Evolutionary conservation across 345 rosid genomes (phyloP).

Genomic region (Brassica cretica): DNA sequence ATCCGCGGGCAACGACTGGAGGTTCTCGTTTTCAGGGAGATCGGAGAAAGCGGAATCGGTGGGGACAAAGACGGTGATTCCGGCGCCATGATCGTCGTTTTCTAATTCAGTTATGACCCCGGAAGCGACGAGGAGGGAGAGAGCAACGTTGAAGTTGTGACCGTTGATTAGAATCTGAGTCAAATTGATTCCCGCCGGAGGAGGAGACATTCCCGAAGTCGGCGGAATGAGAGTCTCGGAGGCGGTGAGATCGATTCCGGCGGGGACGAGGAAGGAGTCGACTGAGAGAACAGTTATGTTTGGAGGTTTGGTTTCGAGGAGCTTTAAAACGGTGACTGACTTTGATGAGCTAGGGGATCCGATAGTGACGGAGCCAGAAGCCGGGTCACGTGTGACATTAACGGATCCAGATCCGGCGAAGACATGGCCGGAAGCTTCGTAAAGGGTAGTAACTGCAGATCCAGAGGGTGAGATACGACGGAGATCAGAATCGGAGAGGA

Average conservation of each 20-base stretch:
- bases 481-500: slow-evolving; percentile 66
- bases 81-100: slow-evolving; percentile 82
- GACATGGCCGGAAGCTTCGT: slow-evolving; percentile 38
- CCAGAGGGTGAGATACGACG: slow-evolving; percentile 54
- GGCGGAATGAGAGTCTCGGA: slow-evolving; percentile 64
- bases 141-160: slow-evolving; percentile 82
- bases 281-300: slow-evolving; percentile 72
- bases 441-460: slow-evolving; percentile 35
- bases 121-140: slow-evolving; percentile 75
- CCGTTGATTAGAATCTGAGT: slow-evolving; percentile 75
- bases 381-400: slow-evolving; percentile 63
- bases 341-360: slow-evolving; percentile 53
- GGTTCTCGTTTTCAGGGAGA: slow-evolving; percentile 56
- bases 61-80: slow-evolving; percentile 87
- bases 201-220: slow-evolving; percentile 24
- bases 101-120: slow-evolving; percentile 76
- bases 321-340: slow-evolving; percentile 51
- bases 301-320: slow-evolving; percentile 59
- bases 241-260: slow-evolving; percentile 68
- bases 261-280: slow-evolving; percentile 61
- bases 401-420: slow-evolving; percentile 65
- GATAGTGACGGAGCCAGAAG: slow-evolving; percentile 49
- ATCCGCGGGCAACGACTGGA: slow-evolving; percentile 77
- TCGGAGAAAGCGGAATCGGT: slow-evolving; percentile 75
- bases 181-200: slow-evolving; percentile 60